Base-by-base conservation (phyloP, 306 rosid species). In the Neltuma alba region DNA sequence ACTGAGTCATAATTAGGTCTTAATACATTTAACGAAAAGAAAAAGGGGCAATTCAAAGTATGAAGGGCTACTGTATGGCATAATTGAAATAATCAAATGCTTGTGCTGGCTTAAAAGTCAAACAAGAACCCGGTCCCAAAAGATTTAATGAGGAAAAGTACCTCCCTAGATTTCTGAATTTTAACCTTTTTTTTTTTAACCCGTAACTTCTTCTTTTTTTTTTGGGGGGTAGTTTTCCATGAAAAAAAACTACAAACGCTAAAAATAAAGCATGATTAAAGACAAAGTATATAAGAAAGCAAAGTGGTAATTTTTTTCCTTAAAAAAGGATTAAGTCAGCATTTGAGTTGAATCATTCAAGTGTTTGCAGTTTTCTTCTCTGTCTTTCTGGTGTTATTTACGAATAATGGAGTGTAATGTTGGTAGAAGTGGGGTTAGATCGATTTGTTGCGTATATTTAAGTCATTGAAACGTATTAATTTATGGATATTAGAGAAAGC, bases 1-100 rank as follows among this genome's bases (percentile, higher is more conserved):
- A 57, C 37, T 34, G 71, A 47, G 73, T 79, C 42, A 40, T 52
- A 76, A 25, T 52, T 71, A 33, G 47, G 84, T 83, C 82, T 67
- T 34, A 34, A 83, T 79, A 55, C 89, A 85, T 54, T 88, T 83
- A 88, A 83, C 81, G 36, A 40, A n/a, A n/a, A 27, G 75, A 57
- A 28, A 33, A 21, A 21, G 8, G 16, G 36, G 2, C 3, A 6
- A 25, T 40, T 66, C 48, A 76, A 75, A 41, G 69, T 30, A 38
- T 45, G 37, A 5, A 11, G 16, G 34, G 30, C 9, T n/a, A 6
- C 36, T 67, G 9, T 38, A 38, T 38, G 41, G 36, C 37, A 45
- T 45, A 9, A 57, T 57, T 57, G 63, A 57, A 60, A 28, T 20
- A 60, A 3, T 16, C 16, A 47, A 47, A 8, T 47, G 18, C 25